Base-by-base conservation (phyloP, 306 rosid species). In the Glycyrrhiza uralensis region DNA sequence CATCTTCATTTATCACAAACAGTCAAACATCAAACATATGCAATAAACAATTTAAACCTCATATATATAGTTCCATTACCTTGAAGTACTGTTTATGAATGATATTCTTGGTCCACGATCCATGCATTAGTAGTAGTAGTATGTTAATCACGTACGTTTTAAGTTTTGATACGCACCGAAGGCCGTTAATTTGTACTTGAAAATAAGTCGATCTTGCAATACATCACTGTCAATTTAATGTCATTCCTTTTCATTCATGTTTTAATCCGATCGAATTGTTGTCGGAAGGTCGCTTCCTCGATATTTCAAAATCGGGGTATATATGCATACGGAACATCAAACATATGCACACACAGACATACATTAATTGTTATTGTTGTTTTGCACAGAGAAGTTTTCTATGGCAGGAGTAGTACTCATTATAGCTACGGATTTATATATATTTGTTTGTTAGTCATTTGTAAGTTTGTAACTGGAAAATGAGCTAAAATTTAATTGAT, bases 371-470 rank as follows among this genome's bases (percentile, higher is more conserved):
- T 62, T 26, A 28, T 36, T 49, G 58, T 64, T 62, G 67, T 39
- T 75, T 76, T 54, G 68, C 55, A 30, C 5, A 29, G 0, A 41
- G 11, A 75, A 65, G 47, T 20, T 65, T 65, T 41, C 14, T 42
- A 19, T 54, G 49, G 35, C 24, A n/a, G 23, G 3, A 32, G 28
- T 19, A 32, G 11, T 32, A 56, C 24, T 58, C 32, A 72, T 46
- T 4, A 20, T 5, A n/a, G 61, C 12, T 7, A 38, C 42, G 22
- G 52, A 39, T 39, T 18, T 3, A 58, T 28, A 51, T 3, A 58
- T 28, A 51, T 75, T 28, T 64, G 78, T 55, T 64, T 0, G 24
- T 63, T 64, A 10, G 74, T 49, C 24, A 71, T 33, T 71, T 67
- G 63, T 45, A 42, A 65, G 47, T 9, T n/a, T n/a, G n/a, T n/a